Percentiles rank a stretch among this genome's conserved stretches.
Conservation (phyloP, 768 basidiomycete genomes). For the Suillus plorans region DNA sequence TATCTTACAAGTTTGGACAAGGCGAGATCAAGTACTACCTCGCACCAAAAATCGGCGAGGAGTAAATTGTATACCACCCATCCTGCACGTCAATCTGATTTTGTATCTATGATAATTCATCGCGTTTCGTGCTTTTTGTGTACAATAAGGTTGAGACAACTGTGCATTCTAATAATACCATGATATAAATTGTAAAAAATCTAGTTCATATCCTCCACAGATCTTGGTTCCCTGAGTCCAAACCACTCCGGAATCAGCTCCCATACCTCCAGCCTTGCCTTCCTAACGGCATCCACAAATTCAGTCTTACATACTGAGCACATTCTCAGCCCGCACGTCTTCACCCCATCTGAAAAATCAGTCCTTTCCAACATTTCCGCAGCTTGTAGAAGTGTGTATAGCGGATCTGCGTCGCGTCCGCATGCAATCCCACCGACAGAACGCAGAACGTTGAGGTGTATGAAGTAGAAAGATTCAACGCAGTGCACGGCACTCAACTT, state of each 20-base stretch:
- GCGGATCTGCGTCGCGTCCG: conserved; percentile 72
- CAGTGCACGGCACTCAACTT: conserved; percentile 39
- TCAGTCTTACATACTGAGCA: conserved; percentile 52
- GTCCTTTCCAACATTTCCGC: conserved; percentile 70
- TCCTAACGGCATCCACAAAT: conserved; percentile 39
- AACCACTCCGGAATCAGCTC: conserved; percentile 62
- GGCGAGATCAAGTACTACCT: conserved; percentile 93
- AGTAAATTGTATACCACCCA: conserved; percentile 37
- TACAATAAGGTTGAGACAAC: not conserved
- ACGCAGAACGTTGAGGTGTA: conserved; percentile 70
- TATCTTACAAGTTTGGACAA: conserved; percentile 86
- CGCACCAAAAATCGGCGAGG: conserved; percentile 93
- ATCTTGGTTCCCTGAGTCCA: conserved; percentile 34
- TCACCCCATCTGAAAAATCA: conserved; percentile 66
- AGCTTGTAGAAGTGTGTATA: conserved; percentile 67
- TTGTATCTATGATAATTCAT: conserved; percentile 8
- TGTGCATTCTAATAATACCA: not conserved
- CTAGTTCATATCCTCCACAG: not conserved
- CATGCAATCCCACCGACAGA: conserved; percentile 69
- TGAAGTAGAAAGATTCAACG: conserved; percentile 71
- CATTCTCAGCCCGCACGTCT: conserved; percentile 52
- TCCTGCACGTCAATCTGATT: not conserved
- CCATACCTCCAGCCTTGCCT: conserved; percentile 65
- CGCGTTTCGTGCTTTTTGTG: not conserved
- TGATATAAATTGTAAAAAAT: not conserved